phyloP scores from a whole-genome alignment of 2,329 filamentous ascomycete species.

The Hymenoscyphus fructigenus region DNA sequence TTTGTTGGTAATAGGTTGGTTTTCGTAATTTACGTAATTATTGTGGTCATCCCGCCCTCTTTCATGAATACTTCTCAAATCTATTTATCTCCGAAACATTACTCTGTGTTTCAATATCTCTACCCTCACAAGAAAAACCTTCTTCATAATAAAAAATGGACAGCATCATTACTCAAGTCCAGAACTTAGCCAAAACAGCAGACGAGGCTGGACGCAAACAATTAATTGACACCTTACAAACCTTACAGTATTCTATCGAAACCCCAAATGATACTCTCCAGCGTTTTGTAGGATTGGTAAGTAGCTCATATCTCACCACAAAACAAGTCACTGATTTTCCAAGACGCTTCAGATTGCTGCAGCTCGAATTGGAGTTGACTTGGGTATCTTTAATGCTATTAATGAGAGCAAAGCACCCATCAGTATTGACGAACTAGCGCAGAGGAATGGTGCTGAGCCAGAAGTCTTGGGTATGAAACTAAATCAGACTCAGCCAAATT shows the following conservation, averaged over 20 bases:
- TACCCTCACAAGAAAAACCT: no score
- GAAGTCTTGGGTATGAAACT: neutral
- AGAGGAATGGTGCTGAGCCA: neutral
- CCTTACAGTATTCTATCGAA: slow-evolving; percentile 1
- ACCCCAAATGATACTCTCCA: slow-evolving; percentile 5
- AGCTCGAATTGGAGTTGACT: slow-evolving; percentile 1
- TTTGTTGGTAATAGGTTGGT: no score
- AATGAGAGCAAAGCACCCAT: neutral
- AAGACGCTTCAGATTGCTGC: neutral
- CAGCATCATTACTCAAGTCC: neutral
- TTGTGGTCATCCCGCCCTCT: no score
- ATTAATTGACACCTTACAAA: neutral
- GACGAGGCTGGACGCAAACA: slow-evolving; percentile 2
- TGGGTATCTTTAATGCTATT: neutral
- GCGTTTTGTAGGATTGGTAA: neutral
- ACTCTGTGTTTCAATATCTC: no score
- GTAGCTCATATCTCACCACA: no score
- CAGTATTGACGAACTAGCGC: neutral
- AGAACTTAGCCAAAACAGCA: neutral
- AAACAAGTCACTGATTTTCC: neutral
- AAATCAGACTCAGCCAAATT: no score
- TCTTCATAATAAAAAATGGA: no score
- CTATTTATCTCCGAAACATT: no score
- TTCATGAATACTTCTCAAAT: no score
- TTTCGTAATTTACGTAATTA: no score